phyloP scores from a whole-genome alignment of 2,329 filamentous ascomycete species.

The Trichoderma breve region DNA sequence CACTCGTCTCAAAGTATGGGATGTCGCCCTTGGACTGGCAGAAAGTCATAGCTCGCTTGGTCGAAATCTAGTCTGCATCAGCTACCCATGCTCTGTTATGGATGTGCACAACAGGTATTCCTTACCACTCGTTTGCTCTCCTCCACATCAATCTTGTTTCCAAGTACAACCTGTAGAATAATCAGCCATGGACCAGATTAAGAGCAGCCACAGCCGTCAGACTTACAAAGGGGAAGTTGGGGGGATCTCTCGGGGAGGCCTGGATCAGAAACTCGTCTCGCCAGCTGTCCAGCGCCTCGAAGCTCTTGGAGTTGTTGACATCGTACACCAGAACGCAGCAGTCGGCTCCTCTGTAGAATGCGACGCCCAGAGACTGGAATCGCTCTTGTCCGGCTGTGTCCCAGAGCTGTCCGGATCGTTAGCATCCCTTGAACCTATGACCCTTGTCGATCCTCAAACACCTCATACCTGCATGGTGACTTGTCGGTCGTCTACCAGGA shows the following conservation, averaged over 20 bases:
- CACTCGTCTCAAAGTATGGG: constrained; percentile 98
- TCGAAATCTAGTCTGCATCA: constrained; percentile 66
- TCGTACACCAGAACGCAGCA: constrained; percentile 98
- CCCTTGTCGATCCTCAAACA: background rate
- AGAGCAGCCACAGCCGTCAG: too few relatives aligned
- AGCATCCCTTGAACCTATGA: constrained; percentile 15
- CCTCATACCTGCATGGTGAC: constrained; percentile 90
- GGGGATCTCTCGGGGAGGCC: constrained; percentile 91
- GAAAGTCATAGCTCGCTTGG: constrained; percentile 94
- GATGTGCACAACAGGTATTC: constrained; percentile 7
- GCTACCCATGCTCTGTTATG: constrained; percentile 3
- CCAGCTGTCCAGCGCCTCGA: constrained; percentile 98
- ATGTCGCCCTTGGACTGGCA: constrained; percentile 97
- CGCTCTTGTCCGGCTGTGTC: constrained; percentile 96
- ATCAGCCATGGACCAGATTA: constrained; percentile 26
- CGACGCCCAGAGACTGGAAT: constrained; percentile 94
- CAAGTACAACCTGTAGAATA: constrained; percentile 72
- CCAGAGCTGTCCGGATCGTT: constrained; percentile 67
- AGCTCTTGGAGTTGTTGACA: constrained; percentile 98
- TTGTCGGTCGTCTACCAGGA: constrained; percentile 91
- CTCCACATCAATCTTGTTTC: constrained; percentile 98
- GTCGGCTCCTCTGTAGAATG: constrained; percentile 95
- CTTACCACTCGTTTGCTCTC: constrained; percentile 90
- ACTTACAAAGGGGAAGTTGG: constrained; percentile 91
- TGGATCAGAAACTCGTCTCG: constrained; percentile 97